These are phyloP conservation scores for Didymella arachidicola DNA, from an alignment of 2,329 filamentous ascomycete species.

Conservation along the genomic window DNA sequence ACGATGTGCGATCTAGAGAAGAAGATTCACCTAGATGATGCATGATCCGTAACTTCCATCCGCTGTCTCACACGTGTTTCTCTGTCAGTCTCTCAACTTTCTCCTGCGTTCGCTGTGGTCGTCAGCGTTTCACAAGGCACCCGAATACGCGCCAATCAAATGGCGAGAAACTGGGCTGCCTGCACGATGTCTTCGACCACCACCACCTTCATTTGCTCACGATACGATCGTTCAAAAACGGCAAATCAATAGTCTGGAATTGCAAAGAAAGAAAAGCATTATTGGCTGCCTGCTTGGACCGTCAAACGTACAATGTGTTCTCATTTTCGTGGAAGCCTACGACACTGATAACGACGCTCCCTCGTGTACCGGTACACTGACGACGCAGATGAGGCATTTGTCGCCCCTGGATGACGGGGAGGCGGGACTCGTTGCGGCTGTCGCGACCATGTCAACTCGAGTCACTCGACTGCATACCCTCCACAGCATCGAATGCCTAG, in stretches of 20 bases:
- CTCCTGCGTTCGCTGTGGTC: slow-evolving; percentile 22
- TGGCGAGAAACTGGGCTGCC: slow-evolving; percentile 32
- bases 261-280: neutral
- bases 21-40: slow-evolving; percentile 18
- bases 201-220: slow-evolving; percentile 5
- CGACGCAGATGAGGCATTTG: slow-evolving; percentile 13
- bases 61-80: slow-evolving; percentile 32
- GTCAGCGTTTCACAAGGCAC: slow-evolving; percentile 41
- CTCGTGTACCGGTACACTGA: neutral
- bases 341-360: neutral
- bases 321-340: slow-evolving; percentile 9
- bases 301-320: slow-evolving; percentile 7
- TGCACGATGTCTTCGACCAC: slow-evolving; percentile 23
- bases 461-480: slow-evolving; percentile 2
- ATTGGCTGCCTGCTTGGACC: slow-evolving; percentile 4
- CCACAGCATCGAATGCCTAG: slow-evolving; percentile 1
- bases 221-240: neutral
- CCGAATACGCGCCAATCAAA: slow-evolving; percentile 39
- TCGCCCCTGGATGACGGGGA: slow-evolving; percentile 8
- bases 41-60: slow-evolving; percentile 26
- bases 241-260: slow-evolving; percentile 11
- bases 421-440: slow-evolving; percentile 5
- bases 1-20: slow-evolving; percentile 3
- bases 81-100: slow-evolving; percentile 21
- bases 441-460: neutral